Evolutionary conservation across 345 rosid species (phyloP).

Genomic region (Nasturtium officinale): DNA sequence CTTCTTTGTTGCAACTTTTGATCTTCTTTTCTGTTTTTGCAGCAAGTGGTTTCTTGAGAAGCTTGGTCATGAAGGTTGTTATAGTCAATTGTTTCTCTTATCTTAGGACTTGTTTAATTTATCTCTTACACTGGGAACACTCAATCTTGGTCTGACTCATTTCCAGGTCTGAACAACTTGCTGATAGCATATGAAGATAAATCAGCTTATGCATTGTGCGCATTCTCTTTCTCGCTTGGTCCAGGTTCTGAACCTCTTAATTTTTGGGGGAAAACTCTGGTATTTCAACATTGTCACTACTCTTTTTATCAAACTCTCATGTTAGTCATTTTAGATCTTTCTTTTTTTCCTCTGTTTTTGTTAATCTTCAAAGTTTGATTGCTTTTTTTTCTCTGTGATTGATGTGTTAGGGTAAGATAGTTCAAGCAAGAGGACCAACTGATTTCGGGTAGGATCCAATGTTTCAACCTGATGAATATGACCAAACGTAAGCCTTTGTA

Average conservation of each 20-base stretch:
- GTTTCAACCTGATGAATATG: conserved; percentile 88
- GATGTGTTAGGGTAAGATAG: conserved; percentile 80
- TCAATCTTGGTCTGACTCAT: background rate
- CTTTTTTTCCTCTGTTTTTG: background rate
- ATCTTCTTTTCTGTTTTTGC: conserved; percentile 40
- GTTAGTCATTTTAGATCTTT: background rate
- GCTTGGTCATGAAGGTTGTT: conserved; percentile 88
- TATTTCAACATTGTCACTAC: conserved; percentile 35
- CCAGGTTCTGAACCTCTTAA: conserved; percentile 73
- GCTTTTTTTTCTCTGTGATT: conserved; percentile 28
- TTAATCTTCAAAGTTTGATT: conserved; percentile 1
- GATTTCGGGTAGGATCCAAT: conserved; percentile 99
- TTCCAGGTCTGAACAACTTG: conserved; percentile 75
- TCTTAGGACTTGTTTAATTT: background rate
- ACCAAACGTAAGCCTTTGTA: conserved; percentile 58
- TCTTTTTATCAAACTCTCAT: conserved; percentile 1
- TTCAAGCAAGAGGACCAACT: conserved; percentile 78
- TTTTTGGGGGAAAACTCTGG: conserved; percentile 80
- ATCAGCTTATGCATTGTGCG: conserved; percentile 90
- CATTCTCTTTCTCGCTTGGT: conserved; percentile 78
- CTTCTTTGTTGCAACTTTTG: conserved; percentile 22
- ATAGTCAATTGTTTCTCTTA: conserved; percentile 15
- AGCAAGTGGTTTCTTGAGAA: conserved; percentile 97
- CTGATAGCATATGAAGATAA: conserved; percentile 91
- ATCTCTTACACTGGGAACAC: conserved; percentile 11